phyloP scores from a whole-genome alignment of 768 basidiomycete species.

The Agaricus blazei region DNA sequence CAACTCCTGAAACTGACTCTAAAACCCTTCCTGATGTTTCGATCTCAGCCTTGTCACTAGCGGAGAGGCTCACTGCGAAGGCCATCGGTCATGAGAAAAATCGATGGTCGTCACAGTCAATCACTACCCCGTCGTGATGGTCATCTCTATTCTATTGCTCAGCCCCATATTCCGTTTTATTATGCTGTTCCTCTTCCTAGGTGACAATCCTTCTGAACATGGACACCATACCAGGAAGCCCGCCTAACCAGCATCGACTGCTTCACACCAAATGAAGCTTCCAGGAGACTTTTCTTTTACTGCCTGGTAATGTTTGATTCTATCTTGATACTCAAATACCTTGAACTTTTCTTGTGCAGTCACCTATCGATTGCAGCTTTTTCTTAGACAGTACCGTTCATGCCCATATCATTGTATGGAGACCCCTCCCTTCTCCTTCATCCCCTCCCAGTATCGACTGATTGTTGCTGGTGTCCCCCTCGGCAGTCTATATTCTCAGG shows the following conservation, averaged over 20 bases:
- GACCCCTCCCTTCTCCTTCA: neutral
- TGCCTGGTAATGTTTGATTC: neutral
- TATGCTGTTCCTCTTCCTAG: neutral
- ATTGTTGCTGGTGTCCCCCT: too few relatives aligned
- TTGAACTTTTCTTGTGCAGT: neutral
- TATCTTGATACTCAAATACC: neutral
- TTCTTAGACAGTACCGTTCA: too few relatives aligned
- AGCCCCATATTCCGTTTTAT: neutral
- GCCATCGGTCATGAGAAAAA: conserved; percentile 72
- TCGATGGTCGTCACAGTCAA: conserved; percentile 21
- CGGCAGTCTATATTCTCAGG: too few relatives aligned
- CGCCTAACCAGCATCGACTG: neutral
- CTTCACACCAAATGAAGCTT: neutral
- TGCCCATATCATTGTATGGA: neutral
- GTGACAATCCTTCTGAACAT: neutral
- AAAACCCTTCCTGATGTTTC: conserved; percentile 21
- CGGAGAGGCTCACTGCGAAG: conserved; percentile 23
- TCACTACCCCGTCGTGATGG: conserved; percentile 5
- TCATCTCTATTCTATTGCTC: neutral
- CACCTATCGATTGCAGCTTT: neutral
- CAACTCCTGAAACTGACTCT: conserved; percentile 22
- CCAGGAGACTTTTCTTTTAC: neutral
- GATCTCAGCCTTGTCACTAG: conserved; percentile 18
- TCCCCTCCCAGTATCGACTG: neutral
- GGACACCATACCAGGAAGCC: neutral